phyloP scores from a whole-genome alignment of 2,329 filamentous ascomycete species.

The Biscogniauxia marginata region DNA sequence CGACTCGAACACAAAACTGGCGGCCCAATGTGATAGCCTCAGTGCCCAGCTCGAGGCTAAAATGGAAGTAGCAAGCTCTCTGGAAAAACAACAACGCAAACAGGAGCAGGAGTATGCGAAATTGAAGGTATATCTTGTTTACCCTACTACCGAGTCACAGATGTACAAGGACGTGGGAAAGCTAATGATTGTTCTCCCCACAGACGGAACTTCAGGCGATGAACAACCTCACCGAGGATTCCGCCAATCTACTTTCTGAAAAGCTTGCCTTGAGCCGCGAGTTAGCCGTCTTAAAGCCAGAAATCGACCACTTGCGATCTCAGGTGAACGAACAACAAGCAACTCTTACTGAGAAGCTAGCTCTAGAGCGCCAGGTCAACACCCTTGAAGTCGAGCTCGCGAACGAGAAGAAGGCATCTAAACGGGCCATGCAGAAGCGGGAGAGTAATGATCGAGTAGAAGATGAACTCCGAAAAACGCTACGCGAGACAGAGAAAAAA shows the following conservation, averaged over 20 bases:
- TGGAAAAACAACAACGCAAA: slow-evolving; percentile 48
- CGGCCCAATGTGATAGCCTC: slow-evolving; percentile 39
- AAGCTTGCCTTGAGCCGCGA: slow-evolving; percentile 54
- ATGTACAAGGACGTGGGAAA: background rate
- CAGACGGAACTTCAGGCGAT: slow-evolving; percentile 72
- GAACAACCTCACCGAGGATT: slow-evolving; percentile 65
- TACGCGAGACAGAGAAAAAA: slow-evolving; percentile 34
- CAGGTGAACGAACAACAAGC: slow-evolving; percentile 62
- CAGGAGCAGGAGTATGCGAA: slow-evolving; percentile 49
- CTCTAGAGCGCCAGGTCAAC: slow-evolving; percentile 74
- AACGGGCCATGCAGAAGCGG: slow-evolving; percentile 51
- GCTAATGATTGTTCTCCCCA: slow-evolving; percentile 10
- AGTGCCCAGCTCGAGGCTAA: slow-evolving; percentile 43
- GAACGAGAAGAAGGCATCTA: slow-evolving; percentile 71
- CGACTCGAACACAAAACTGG: slow-evolving; percentile 32
- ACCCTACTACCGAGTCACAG: background rate
- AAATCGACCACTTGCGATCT: slow-evolving; percentile 55
- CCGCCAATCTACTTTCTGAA: slow-evolving; percentile 64
- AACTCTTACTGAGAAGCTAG: slow-evolving; percentile 74
- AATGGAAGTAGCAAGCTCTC: slow-evolving; percentile 41
- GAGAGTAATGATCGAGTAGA: slow-evolving; percentile 40
- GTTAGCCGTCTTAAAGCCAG: slow-evolving; percentile 51
- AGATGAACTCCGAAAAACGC: slow-evolving; percentile 44
- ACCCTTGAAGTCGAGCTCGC: slow-evolving; percentile 79
- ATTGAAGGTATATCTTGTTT: slow-evolving; percentile 40